phyloP scores from a whole-genome alignment of 495 filamentous ascomycete species.

The Bathelium albidoporum region DNA sequence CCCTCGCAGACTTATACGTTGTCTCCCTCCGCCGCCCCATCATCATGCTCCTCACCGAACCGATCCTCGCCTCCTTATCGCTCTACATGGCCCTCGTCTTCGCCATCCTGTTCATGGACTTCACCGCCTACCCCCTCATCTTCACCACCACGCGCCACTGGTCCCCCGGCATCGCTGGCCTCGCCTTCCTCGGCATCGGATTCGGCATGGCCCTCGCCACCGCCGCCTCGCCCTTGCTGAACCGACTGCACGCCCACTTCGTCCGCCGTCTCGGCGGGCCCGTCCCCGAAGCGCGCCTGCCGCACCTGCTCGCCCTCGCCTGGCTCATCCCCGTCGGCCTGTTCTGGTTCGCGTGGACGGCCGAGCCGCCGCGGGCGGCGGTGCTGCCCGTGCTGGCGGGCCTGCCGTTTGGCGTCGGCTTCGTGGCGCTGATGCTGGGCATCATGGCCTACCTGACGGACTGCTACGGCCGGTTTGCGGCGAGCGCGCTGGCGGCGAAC shows the following conservation, averaged over 20 bases:
- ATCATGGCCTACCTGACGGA: conserved; percentile 51
- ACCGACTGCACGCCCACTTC: not conserved
- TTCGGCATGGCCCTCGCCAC: conserved; percentile 1
- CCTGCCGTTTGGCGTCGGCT: conserved; percentile 18
- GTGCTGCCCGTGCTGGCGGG: conserved; percentile 17
- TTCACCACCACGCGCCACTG: conserved; percentile 18
- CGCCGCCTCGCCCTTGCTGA: not conserved
- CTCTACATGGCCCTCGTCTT: conserved; percentile 29
- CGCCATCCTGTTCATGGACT: conserved; percentile 24
- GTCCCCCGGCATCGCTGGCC: conserved; percentile 15
- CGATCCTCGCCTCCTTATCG: conserved; percentile 42
- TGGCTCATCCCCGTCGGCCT: conserved; percentile 9
- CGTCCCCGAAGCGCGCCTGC: conserved; percentile 16
- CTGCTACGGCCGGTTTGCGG: conserved; percentile 46
- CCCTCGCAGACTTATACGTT: not conserved
- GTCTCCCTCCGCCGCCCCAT: conserved; percentile 49
- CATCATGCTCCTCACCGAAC: conserved; percentile 46
- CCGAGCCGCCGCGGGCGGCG: conserved; percentile 13
- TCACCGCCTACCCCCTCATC: conserved; percentile 22
- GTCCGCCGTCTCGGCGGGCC: conserved; percentile 18
- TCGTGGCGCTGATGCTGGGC: conserved; percentile 27
- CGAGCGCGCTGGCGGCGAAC: conserved; percentile 39
- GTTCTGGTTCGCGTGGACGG: conserved; percentile 12
- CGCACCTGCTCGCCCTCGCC: not conserved
- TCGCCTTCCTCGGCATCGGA: conserved; percentile 17